phyloP scores from a whole-genome alignment of 305 asterid genomes.

The Nicotiana rustica region DNA sequence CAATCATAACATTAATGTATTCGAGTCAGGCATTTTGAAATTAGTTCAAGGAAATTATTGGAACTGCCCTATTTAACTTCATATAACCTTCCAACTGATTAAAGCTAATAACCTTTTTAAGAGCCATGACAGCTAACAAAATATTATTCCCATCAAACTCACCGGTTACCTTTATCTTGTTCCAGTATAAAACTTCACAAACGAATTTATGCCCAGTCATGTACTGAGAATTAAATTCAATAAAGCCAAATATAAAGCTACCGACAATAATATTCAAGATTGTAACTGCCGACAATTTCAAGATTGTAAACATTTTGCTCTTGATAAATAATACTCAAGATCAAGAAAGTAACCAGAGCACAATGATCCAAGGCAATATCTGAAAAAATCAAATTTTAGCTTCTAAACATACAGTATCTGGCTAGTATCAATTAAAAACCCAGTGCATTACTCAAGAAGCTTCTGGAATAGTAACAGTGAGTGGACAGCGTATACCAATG shows the following conservation, averaged over 20 bases:
- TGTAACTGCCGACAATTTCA: background rate
- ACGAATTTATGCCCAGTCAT: background rate
- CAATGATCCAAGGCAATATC: background rate
- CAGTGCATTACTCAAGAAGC: background rate
- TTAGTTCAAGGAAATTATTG: background rate
- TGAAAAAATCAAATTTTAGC: too few species aligned
- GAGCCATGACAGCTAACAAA: background rate
- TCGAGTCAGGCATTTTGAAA: background rate
- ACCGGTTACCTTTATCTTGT: background rate
- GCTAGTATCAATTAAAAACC: background rate
- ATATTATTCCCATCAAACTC: background rate
- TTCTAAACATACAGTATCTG: background rate
- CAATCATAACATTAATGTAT: background rate
- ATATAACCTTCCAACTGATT: background rate
- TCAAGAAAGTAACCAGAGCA: background rate
- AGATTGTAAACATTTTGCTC: background rate
- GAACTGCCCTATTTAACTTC: background rate
- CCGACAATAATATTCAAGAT: background rate
- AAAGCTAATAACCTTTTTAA: background rate
- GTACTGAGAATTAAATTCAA: background rate
- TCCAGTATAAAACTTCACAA: background rate
- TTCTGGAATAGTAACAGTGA: constrained; percentile 13
- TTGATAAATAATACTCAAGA: background rate
- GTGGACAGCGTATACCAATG: constrained; percentile 62
- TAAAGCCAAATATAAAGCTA: background rate